Base-by-base conservation (phyloP, 169 alveolate species). In the Eimeria acervulina region DNA sequence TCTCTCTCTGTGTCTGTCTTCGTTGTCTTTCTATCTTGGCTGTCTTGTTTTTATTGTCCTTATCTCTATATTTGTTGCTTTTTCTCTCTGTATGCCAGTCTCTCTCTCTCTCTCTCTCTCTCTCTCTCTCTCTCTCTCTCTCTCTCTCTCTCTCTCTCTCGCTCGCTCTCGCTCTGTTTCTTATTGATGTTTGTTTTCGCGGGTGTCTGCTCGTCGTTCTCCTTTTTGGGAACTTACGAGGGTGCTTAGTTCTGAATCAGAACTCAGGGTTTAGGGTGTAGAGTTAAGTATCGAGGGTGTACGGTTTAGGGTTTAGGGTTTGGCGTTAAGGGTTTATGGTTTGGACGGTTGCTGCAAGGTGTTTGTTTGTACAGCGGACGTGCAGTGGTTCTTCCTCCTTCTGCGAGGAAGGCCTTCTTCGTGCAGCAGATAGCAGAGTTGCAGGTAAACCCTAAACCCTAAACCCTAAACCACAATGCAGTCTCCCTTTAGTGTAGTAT, bases 321-420 rank as follows among this genome's bases (percentile, higher is more conserved):
- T 68, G n/a, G 80, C 0, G 40, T 15, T 68, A n/a, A 68, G 42
- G 80, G 80, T 68, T 68, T 68, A 7, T 7, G 38, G 42, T 36
- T 68, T 51, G 59, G n/a, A n/a, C 59, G 80, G 23, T 13, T 28
- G 80, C 74, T n/a, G n/a, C n/a, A n/a, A n/a, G n/a, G 38, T 21
- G n/a, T 63, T 63, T 12, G 38, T 21, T 17, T 76, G 13, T 76
- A 44, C 87, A 76, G 87, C 52, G 87, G 87, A 21, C 33, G 47
- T 7, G 87, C 87, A 40, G 87, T 76, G 52, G 31, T 1, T 26
- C 52, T 76, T 76, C 87, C 87, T 15, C 87, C 87, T 15, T 36
- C 87, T 42, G 52, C 87, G 31, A 38, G 87, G 33, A 76, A 38
- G 63, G 87, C 87, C 61, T 76, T 76, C 52, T 76, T 76, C 52